Percentiles rank a stretch among this genome's conserved stretches.
Conservation (phyloP, 1,284 basidiomycete species). For the Puccinia polysora region DNA sequence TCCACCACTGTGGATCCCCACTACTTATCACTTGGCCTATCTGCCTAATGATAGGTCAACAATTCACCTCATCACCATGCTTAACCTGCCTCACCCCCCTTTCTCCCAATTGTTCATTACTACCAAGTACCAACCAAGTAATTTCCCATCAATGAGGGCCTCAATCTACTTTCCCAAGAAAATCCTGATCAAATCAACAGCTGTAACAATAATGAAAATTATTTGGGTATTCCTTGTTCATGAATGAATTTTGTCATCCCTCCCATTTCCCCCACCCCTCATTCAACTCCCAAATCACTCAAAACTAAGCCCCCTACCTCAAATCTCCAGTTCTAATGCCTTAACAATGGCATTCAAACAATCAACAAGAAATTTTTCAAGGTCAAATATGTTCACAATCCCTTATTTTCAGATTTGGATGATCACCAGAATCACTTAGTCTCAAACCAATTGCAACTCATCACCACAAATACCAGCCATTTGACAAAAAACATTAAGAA, state of each 20-base stretch:
- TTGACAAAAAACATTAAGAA: conserved; percentile 34
- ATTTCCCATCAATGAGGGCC: background rate
- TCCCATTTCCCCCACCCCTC: no score
- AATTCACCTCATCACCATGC: conserved; percentile 6
- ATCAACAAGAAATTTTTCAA: conserved; percentile 31
- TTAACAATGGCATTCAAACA: conserved; percentile 30
- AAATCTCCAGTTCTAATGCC: conserved; percentile 12
- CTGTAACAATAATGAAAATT: conserved; percentile 35
- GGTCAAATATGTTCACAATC: conserved; percentile 26
- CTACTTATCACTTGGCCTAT: no score
- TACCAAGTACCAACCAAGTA: background rate
- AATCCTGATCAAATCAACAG: conserved; percentile 16
- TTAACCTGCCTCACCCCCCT: conserved; percentile 9
- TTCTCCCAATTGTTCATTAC: background rate
- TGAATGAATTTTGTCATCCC: conserved; percentile 34
- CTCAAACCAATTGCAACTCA: conserved; percentile 14
- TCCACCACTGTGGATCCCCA: no score
- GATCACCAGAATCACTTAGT: conserved; percentile 23
- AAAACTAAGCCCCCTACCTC: background rate
- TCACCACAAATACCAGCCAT: conserved; percentile 25
- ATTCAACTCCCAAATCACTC: background rate
- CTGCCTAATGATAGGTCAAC: background rate
- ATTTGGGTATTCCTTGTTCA: conserved; percentile 28
- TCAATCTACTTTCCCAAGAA: background rate
- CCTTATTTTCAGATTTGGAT: conserved; percentile 29